Conservation (phyloP, 2,329 filamentous ascomycete species). For the Microsporum canis region DNA sequence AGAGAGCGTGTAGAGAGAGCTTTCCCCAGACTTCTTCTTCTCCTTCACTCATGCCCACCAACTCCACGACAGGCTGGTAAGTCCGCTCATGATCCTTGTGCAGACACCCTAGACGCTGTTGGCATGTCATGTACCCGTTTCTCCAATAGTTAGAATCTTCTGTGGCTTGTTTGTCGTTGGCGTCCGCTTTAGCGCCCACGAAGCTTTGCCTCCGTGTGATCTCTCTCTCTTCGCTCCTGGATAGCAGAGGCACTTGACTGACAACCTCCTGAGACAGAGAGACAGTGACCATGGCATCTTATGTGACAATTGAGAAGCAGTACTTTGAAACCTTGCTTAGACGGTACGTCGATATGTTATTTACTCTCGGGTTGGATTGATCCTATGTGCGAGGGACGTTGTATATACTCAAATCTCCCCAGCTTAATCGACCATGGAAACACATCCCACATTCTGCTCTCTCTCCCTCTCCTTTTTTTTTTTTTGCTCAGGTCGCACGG, state of each 20-base stretch:
- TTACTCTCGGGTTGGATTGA: not conserved
- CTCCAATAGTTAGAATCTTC: not conserved
- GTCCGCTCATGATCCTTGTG: not conserved
- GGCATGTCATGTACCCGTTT: not conserved
- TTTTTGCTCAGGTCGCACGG: not conserved
- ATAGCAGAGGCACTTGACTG: not conserved
- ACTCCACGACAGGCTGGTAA: not conserved
- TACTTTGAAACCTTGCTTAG: slow-evolving; percentile 53
- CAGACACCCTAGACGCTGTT: not conserved
- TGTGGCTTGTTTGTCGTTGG: not conserved
- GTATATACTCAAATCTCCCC: no score
- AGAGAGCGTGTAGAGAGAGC: not conserved
- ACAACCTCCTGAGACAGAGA: not conserved
- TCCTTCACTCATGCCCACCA: not conserved
- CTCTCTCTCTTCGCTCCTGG: not conserved
- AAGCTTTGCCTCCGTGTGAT: not conserved
- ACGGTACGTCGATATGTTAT: slow-evolving; percentile 39
- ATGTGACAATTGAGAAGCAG: slow-evolving; percentile 48
- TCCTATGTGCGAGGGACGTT: not conserved
- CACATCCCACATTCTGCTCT: not conserved
- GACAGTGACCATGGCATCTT: slow-evolving; percentile 20
- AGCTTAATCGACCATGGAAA: not conserved
- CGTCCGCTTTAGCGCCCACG: not conserved
- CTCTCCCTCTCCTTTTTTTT: not conserved
- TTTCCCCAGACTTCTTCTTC: not conserved